Conservation (phyloP, 1,139 yeast species). For the Kodamaea arcana region DNA sequence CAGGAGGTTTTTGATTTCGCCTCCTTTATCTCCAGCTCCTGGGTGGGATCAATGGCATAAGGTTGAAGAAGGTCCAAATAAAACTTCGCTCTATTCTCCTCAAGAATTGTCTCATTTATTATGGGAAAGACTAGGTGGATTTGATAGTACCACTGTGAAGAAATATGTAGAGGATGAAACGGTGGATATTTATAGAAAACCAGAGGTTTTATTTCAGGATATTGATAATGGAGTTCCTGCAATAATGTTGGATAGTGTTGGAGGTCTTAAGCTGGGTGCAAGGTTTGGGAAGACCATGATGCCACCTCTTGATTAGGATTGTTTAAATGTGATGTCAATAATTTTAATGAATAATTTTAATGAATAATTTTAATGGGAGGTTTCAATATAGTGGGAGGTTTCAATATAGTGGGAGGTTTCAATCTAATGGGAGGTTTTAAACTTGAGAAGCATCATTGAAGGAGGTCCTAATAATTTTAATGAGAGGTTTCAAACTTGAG, state of each 20-base stretch:
- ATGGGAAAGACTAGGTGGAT: conserved; percentile 45
- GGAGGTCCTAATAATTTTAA: too few relatives aligned
- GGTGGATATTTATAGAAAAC: conserved; percentile 20
- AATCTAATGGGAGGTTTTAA: too few relatives aligned
- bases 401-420: too few relatives aligned
- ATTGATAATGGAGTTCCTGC: conserved; percentile 37
- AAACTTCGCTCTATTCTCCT: conserved; percentile 34
- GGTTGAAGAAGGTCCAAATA: conserved; percentile 42
- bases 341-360: too few relatives aligned
- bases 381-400: too few relatives aligned
- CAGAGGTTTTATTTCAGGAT: conserved; percentile 37
- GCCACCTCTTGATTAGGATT: too few relatives aligned
- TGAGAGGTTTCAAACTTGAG: too few relatives aligned
- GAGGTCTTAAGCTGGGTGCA: conserved; percentile 5
- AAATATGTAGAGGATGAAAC: conserved; percentile 14
- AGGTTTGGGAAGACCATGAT: conserved; percentile 3
- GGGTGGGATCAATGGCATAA: conserved; percentile 47
- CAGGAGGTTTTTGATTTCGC: conserved; percentile 41
- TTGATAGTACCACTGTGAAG: conserved; percentile 33
- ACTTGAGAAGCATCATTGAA: too few relatives aligned
- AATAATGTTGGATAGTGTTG: conserved; percentile 29
- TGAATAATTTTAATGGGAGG: too few relatives aligned
- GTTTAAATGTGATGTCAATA: too few relatives aligned
- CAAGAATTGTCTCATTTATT: conserved; percentile 39
- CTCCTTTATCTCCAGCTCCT: conserved; percentile 45